A percentile compares a stretch with the other conserved stretches of the same genome.
Conservation (phyloP, 2,329 filamentous ascomycete species). For the Juglanconis sp. region DNA sequence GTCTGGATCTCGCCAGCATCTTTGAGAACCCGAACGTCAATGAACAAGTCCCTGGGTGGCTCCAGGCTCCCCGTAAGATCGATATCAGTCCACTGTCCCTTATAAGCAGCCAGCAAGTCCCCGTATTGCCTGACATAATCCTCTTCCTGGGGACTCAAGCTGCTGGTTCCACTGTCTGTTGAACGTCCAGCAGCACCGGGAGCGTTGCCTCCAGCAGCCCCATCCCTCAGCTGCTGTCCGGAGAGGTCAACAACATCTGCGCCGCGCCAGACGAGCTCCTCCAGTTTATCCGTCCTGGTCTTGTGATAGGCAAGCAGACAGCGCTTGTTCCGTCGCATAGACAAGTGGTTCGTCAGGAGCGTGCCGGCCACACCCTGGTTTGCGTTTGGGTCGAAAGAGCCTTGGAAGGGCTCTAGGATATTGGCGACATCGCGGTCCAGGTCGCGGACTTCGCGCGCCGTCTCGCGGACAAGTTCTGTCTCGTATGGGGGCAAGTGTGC, state of each 20-base stretch:
- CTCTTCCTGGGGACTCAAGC: conserved; percentile 90
- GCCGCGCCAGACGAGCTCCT: conserved; percentile 90
- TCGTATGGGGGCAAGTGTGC: conserved; percentile 86
- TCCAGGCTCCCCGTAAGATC: conserved; percentile 92
- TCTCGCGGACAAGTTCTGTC: conserved; percentile 81
- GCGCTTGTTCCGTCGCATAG: conserved; percentile 93
- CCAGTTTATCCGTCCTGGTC: conserved; percentile 84
- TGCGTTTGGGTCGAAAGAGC: conserved; percentile 78
- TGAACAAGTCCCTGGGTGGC: conserved; percentile 92
- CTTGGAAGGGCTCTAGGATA: conserved; percentile 78
- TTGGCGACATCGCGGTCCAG: conserved; percentile 80
- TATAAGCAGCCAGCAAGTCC: conserved; percentile 91
- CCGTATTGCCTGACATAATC: conserved; percentile 92
- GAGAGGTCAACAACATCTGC: conserved; percentile 74
- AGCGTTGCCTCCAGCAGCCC: conserved; percentile 29
- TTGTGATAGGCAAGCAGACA: conserved; percentile 93
- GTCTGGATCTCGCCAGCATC: conserved; percentile 99
- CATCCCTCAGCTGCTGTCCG: conserved; percentile 50
- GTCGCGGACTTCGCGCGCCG: conserved; percentile 89
- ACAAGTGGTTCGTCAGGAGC: conserved; percentile 87
- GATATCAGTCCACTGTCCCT: conserved; percentile 97
- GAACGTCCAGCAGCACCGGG: conserved; percentile 30
- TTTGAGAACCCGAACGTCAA: conserved; percentile 92
- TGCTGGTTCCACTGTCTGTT: conserved; percentile 60
- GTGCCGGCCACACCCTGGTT: conserved; percentile 84